A percentile compares a stretch with the other conserved stretches of the same genome.
phyloP scores from a whole-genome alignment of 352 stramenopile genomes.

The Phytophthora foliorum region DNA sequence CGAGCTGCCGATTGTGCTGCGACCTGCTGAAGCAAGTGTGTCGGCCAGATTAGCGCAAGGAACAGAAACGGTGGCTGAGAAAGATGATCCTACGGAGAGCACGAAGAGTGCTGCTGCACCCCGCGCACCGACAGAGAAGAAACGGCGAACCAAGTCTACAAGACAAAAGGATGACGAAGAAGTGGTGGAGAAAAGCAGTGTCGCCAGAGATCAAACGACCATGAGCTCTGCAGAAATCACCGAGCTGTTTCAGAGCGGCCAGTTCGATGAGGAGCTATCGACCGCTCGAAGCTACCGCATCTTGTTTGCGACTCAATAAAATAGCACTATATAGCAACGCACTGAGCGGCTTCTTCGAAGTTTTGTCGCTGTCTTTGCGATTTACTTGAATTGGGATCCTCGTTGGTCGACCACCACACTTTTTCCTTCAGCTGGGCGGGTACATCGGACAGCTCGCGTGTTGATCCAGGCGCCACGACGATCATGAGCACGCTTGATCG shows the following conservation, averaged over 20 bases:
- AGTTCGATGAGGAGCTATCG: slow-evolving; percentile 42
- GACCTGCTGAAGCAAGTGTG: slow-evolving; percentile 13
- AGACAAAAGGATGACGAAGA: neutral
- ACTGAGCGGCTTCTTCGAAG: too few relatives aligned
- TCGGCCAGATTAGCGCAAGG: slow-evolving; percentile 6
- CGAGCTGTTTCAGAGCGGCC: slow-evolving; percentile 27
- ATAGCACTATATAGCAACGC: neutral
- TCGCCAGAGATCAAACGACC: slow-evolving; percentile 27
- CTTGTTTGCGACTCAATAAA: slow-evolving; percentile 45
- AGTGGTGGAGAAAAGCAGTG: slow-evolving; percentile 1
- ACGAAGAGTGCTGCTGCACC: neutral
- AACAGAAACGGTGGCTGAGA: neutral
- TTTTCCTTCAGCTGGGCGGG: slow-evolving; percentile 27
- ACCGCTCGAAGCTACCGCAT: slow-evolving; percentile 40
- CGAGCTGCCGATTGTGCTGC: slow-evolving; percentile 28
- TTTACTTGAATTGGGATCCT: neutral
- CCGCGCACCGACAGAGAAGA: neutral
- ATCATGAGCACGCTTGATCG: slow-evolving; percentile 23
- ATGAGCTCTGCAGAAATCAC: slow-evolving; percentile 35
- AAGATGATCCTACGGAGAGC: neutral
- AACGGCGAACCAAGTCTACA: neutral
- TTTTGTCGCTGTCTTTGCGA: too few relatives aligned
- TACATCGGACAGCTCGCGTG: slow-evolving; percentile 14
- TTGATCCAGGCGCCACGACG: slow-evolving; percentile 20
- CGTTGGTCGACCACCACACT: slow-evolving; percentile 5